Evolutionary conservation across 805 yeast species (phyloP).

Genomic region (Ogataea sp.): DNA sequence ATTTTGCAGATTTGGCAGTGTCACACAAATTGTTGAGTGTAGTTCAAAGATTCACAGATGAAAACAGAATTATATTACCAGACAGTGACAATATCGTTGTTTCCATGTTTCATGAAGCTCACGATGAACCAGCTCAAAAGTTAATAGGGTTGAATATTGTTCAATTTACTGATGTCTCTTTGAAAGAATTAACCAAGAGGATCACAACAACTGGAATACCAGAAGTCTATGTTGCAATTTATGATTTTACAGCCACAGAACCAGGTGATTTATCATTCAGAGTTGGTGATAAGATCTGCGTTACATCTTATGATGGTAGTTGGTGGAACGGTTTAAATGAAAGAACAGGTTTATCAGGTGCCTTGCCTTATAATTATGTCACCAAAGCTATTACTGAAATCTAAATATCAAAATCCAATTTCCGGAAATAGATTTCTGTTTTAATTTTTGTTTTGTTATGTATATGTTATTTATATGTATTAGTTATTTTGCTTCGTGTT

Average conservation of each 20-base stretch:
- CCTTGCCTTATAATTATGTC: conserved; percentile 41
- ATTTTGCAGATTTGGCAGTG: conserved; percentile 4
- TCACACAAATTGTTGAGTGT: background rate
- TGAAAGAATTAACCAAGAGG: conserved; percentile 6
- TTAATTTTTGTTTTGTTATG: too few species aligned
- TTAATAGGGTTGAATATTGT: conserved; percentile 8
- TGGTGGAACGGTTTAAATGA: conserved; percentile 38
- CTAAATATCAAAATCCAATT: too few species aligned
- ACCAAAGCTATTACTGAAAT: too few species aligned
- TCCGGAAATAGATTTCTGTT: too few species aligned
- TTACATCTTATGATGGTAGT: conserved; percentile 27
- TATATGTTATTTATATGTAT: too few species aligned
- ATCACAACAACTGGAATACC: background rate
- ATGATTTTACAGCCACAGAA: conserved; percentile 27
- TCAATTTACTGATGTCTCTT: conserved; percentile 10
- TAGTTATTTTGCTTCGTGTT: too few species aligned
- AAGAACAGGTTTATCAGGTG: conserved; percentile 30
- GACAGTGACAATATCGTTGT: conserved; percentile 1
- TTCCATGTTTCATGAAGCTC: conserved; percentile 3
- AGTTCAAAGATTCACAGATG: background rate
- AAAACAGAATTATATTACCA: conserved; percentile 1
- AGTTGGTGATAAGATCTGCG: conserved; percentile 33
- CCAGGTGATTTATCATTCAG: conserved; percentile 34
- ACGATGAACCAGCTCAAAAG: conserved; percentile 3
- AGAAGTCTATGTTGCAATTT: conserved; percentile 30